phyloP scores from a whole-genome alignment of 2,329 filamentous ascomycete genomes.

The Zymoseptoria tritici region DNA sequence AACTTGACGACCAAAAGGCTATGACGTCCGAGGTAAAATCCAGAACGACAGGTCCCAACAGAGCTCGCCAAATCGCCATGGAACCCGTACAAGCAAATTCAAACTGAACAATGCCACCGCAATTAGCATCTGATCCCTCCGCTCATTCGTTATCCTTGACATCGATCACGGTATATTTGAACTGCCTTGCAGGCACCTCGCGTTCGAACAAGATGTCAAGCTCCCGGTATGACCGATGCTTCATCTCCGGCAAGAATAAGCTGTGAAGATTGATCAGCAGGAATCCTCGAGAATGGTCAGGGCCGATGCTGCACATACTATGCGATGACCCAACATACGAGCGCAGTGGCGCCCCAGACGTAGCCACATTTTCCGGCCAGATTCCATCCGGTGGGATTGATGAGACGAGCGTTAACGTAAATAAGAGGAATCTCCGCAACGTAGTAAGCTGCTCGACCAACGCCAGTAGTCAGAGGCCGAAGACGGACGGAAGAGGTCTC shows the following conservation, averaged over 20 bases:
- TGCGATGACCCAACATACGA: conserved; percentile 35
- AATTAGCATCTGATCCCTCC: neutral
- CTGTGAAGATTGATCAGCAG: neutral
- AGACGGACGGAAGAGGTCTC: conserved; percentile 25
- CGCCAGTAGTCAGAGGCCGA: conserved; percentile 18
- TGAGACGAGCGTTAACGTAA: conserved; percentile 15
- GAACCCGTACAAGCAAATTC: too few species aligned
- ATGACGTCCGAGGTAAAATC: too few species aligned
- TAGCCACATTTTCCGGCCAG: conserved; percentile 41
- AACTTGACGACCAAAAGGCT: too few species aligned
- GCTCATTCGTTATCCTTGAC: conserved; percentile 10
- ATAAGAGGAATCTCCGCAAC: conserved; percentile 20
- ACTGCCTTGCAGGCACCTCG: conserved; percentile 37
- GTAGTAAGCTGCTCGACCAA: conserved; percentile 23
- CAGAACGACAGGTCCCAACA: too few species aligned
- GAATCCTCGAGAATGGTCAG: neutral
- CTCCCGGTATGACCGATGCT: conserved; percentile 41
- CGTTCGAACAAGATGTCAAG: conserved; percentile 40
- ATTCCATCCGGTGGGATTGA: conserved; percentile 30
- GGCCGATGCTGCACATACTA: conserved; percentile 14
- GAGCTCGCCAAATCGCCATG: too few species aligned
- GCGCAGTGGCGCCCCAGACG: conserved; percentile 41
- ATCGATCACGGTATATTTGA: conserved; percentile 39
- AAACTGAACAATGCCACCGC: neutral
- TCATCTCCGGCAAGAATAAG: conserved; percentile 40